Conservation (phyloP, 441 rosid genomes). For the Jatropha podagrica region DNA sequence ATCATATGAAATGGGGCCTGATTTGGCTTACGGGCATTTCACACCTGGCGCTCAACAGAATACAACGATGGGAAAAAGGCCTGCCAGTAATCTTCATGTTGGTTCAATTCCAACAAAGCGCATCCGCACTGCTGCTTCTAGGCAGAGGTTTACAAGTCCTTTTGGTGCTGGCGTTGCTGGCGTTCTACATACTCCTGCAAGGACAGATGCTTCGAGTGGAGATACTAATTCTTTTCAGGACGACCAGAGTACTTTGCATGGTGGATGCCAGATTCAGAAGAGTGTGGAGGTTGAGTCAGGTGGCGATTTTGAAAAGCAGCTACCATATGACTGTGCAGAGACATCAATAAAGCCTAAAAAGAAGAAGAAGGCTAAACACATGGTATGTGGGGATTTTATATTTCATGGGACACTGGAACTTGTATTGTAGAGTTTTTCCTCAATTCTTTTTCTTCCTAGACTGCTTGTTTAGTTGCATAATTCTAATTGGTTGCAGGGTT, state of each 20-base stretch:
- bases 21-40: conserved; percentile 53
- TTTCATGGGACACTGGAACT: conserved; percentile 19
- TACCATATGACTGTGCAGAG: conserved; percentile 75
- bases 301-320: conserved; percentile 70
- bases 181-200: conserved; percentile 48
- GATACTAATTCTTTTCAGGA: conserved; percentile 98
- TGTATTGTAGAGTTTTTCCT: conserved; percentile 11
- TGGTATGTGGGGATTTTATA: conserved; percentile 46
- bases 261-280: conserved; percentile 74
- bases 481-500: conserved; percentile 57
- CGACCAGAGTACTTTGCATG: conserved; percentile 83
- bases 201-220: conserved; percentile 96
- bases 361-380: conserved; percentile 76
- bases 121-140: conserved; percentile 85
- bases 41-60: conserved; percentile 53
- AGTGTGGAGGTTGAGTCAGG: conserved; percentile 85
- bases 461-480: conserved; percentile 30
- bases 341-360: conserved; percentile 75
- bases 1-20: conserved; percentile 66
- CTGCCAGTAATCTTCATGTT: conserved; percentile 52
- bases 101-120: conserved; percentile 91
- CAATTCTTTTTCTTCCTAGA: not conserved
- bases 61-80: conserved; percentile 61
- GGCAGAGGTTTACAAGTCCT: conserved; percentile 79
- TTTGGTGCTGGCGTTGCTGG: conserved; percentile 60